Evolutionary conservation across 176 grass and related monocot genomes (phyloP).

Genomic region (Rhynchospora tenuis): DNA sequence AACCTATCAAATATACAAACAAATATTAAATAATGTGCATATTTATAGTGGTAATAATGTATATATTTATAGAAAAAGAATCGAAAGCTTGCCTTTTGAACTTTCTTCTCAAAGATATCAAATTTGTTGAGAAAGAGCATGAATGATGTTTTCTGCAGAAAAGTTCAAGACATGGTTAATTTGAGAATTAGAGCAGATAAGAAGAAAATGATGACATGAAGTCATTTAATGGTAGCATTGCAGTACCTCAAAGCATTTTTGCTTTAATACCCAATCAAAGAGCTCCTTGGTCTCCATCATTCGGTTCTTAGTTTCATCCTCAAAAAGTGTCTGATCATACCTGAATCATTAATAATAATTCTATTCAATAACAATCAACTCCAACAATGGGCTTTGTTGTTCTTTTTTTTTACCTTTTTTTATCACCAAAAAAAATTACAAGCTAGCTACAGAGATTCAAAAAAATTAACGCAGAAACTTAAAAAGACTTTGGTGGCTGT

Average conservation of each 20-base stretch:
- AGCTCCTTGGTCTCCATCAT: slow-evolving; percentile 98
- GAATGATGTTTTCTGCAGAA: slow-evolving; percentile 91
- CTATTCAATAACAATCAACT: background rate
- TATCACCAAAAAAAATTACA: background rate
- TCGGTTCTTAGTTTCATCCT: slow-evolving; percentile 84
- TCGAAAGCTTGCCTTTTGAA: slow-evolving; percentile 56
- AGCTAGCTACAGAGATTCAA: background rate
- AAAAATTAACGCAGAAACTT: no score
- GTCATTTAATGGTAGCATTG: background rate
- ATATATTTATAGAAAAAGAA: slow-evolving; percentile 13
- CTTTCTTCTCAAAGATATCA: slow-evolving; percentile 95
- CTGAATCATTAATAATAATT: slow-evolving; percentile 30
- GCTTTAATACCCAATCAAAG: slow-evolving; percentile 91
- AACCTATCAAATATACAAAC: slow-evolving; percentile 38
- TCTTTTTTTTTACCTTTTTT: background rate
- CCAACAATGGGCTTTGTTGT: background rate
- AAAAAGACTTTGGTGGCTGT: background rate
- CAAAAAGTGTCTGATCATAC: slow-evolving; percentile 89
- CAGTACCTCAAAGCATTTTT: slow-evolving; percentile 88
- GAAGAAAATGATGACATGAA: background rate
- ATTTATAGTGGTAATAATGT: background rate
- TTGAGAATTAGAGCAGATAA: background rate
- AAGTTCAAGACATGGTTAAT: background rate
- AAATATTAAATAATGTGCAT: slow-evolving; percentile 17
- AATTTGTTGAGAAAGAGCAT: slow-evolving; percentile 98